Evolutionary conservation across 768 basidiomycete genomes (phyloP).

Genomic region (Strobilomyces confusus): DNA sequence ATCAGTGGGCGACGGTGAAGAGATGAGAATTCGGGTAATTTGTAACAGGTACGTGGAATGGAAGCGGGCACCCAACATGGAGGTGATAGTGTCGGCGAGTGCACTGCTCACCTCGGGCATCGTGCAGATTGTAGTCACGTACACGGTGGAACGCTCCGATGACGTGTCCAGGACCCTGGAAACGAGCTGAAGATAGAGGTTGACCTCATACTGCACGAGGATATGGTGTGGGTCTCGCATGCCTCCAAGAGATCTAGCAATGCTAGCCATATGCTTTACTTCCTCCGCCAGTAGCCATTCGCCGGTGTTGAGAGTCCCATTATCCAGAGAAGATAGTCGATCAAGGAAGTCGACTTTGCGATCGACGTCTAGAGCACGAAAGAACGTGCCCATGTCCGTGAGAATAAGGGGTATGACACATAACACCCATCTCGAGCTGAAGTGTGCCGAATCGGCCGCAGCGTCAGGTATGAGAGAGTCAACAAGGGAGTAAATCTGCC

Average conservation of each 20-base stretch:
- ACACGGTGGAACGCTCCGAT: conserved; percentile 42
- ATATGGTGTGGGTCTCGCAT: conserved; percentile 33
- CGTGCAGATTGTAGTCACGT: conserved; percentile 37
- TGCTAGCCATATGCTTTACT: conserved; percentile 44
- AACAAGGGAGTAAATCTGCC: conserved; percentile 54
- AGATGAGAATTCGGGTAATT: conserved; percentile 34
- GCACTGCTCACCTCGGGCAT: conserved; percentile 41
- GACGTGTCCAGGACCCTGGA: conserved; percentile 40
- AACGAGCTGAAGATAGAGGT: conserved; percentile 47
- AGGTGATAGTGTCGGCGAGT: conserved; percentile 40
- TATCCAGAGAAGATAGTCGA: conserved; percentile 55
- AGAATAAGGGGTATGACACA: conserved; percentile 56
- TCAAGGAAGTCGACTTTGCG: conserved; percentile 50
- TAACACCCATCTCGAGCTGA: conserved; percentile 45
- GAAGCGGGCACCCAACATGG: conserved; percentile 47
- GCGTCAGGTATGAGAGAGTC: conserved; percentile 50
- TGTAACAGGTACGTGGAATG: conserved; percentile 42
- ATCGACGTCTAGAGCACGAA: conserved; percentile 53
- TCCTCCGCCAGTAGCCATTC: conserved; percentile 72
- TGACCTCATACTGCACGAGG: conserved; percentile 47
- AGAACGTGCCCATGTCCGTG: conserved; percentile 51
- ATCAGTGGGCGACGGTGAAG: conserved; percentile 21
- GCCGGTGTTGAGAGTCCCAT: conserved; percentile 19
- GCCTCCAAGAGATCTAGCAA: conserved; percentile 35
- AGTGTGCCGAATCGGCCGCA: conserved; percentile 22